phyloP scores from a whole-genome alignment of 495 filamentous ascomycete species.

The Aspergillus cristatus region DNA sequence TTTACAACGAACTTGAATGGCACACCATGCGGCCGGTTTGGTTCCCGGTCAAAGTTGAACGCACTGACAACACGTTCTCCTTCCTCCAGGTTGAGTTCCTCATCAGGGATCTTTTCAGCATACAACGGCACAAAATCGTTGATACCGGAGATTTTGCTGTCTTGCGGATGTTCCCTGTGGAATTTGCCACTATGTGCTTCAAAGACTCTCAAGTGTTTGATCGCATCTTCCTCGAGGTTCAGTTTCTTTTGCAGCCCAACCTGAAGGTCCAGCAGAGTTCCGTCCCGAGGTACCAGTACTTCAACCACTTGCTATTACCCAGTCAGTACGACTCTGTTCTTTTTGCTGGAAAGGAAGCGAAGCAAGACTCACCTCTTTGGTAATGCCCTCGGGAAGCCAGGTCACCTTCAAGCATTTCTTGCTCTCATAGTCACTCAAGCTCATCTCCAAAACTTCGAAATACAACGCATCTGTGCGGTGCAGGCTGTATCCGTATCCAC shows the following conservation, averaged over 20 bases:
- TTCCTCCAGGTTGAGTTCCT: constrained; percentile 55
- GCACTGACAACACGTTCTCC: constrained; percentile 58
- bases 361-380: constrained; percentile 68
- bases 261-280: constrained; percentile 66
- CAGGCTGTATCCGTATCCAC: constrained; percentile 52
- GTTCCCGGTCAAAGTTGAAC: constrained; percentile 88
- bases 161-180: constrained; percentile 57
- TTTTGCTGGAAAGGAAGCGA: background rate
- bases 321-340: constrained; percentile 10
- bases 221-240: constrained; percentile 61
- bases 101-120: constrained; percentile 71
- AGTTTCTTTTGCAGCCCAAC: constrained; percentile 67
- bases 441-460: constrained; percentile 90
- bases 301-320: constrained; percentile 57
- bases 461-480: constrained; percentile 69
- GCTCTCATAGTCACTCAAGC: constrained; percentile 82
- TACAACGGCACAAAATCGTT: constrained; percentile 80
- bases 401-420: constrained; percentile 76
- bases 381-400: constrained; percentile 80
- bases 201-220: constrained; percentile 62
- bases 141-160: constrained; percentile 59
- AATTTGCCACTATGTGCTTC: constrained; percentile 72
- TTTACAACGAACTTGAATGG: constrained; percentile 89
- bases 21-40: constrained; percentile 65
- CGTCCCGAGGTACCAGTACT: constrained; percentile 74